Evolutionary conservation across 2,329 filamentous ascomycete species (phyloP), one percentile per base, ranked within the genome.

Genomic region (Fusarium concolor): DNA sequence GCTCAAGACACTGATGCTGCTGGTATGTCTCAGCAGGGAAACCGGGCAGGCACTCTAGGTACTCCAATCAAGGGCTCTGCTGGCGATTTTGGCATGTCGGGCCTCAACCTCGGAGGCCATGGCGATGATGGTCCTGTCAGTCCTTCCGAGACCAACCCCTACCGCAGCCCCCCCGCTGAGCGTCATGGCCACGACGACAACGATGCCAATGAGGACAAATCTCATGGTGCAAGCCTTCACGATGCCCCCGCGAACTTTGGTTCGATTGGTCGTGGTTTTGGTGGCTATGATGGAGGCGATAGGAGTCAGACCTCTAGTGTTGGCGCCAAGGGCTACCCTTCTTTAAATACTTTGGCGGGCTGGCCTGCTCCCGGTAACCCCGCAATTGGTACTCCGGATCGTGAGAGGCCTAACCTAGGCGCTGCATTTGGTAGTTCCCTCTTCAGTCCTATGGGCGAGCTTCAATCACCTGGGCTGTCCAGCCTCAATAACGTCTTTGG

Each of bases 81-180:
- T 6, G 80, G 84, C 39, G 88, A 90, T 62, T 88, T 90, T 71
- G 87, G 88, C 43, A 88, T 90, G 85, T 81, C 86, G 15, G 86
- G 87, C 71, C 83, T 86, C 72, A 86, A 79, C 79, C 84, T 83
- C 75, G 88, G 76, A 78, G 85, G 85, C 50, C 83, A 89, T 47
- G 84, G 87, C 37, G 85, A 88, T 55, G 81, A 78, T n/a, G 92
- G 93, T 60, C 91, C 92, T 1, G 87, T 93, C 75, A 98, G 95
- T 76, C 96, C 96, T 12, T 96, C 94, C 0, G 93, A 97, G 74
- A 98, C 96, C 5, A 99, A 99, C 76, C 96, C 96, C 3, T 99
- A 96, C 76, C 92, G 94, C 68, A 98, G 95, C 77, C 96, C 96
- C 4, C 89, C 92, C 10, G 92, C 90, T 37, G 91, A 94, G 26